Conservation (phyloP, 768 basidiomycete genomes). For the Lactifluus volemus region DNA sequence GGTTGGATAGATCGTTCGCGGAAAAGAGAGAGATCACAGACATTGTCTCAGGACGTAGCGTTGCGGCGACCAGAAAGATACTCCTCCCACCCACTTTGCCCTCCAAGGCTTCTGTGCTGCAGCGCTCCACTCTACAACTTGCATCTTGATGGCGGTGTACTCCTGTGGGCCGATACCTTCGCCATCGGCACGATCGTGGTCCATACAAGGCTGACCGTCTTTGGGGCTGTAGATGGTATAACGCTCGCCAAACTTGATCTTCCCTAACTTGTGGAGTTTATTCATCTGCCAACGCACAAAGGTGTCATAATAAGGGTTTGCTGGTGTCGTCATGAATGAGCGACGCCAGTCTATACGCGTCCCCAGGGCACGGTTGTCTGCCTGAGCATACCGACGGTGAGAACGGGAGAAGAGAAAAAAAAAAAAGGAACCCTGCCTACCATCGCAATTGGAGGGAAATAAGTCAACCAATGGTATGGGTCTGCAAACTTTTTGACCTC, state of each 20-base stretch:
- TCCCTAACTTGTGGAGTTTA: slow-evolving; percentile 75
- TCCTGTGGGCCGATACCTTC: slow-evolving; percentile 94
- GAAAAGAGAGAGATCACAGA: slow-evolving; percentile 29
- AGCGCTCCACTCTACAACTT: slow-evolving; percentile 77
- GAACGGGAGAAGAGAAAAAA: background rate
- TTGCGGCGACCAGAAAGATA: slow-evolving; percentile 92
- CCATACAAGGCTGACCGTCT: slow-evolving; percentile 99
- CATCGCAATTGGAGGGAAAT: slow-evolving; percentile 94
- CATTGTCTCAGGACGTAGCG: slow-evolving; percentile 96
- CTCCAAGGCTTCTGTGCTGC: slow-evolving; percentile 54
- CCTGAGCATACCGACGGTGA: slow-evolving; percentile 28
- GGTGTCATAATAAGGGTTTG: slow-evolving; percentile 94
- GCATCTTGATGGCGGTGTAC: slow-evolving; percentile 92
- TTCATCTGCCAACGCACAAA: slow-evolving; percentile 99
- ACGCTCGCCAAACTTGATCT: slow-evolving; percentile 97
- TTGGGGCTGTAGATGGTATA: slow-evolving; percentile 99
- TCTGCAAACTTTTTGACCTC: slow-evolving; percentile 98
- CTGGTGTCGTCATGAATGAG: slow-evolving; percentile 86
- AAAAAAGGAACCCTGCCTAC: slow-evolving; percentile 29
- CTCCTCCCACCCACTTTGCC: slow-evolving; percentile 68
- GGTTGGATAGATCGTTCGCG: background rate
- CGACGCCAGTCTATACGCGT: slow-evolving; percentile 97
- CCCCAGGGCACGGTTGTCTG: slow-evolving; percentile 81
- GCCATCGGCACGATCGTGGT: slow-evolving; percentile 93
- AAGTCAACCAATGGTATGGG: slow-evolving; percentile 84